Conservation (phyloP, 73 alveolate species). For the Paramecium bursaria region DNA sequence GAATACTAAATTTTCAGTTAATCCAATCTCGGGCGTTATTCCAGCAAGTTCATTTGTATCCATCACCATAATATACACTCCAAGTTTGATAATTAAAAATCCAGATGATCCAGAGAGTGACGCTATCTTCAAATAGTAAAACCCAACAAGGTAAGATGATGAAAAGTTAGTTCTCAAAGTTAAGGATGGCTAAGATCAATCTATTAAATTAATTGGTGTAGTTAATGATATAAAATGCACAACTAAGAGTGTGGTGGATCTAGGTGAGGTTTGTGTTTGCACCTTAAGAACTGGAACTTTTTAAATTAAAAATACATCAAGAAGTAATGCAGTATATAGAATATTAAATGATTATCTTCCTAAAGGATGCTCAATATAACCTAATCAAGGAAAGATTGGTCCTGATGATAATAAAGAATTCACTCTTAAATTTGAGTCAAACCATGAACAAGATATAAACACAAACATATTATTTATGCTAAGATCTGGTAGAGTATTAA, state of each 20-base stretch:
- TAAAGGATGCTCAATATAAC: constrained; percentile 78
- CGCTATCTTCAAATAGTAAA: constrained; percentile 54
- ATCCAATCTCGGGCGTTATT: constrained; percentile 83
- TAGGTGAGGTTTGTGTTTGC: constrained; percentile 84
- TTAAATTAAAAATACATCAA: constrained; percentile 78
- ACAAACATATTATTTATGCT: constrained; percentile 90
- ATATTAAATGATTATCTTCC: constrained; percentile 72
- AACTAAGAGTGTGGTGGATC: constrained; percentile 74
- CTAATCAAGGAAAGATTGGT: constrained; percentile 80
- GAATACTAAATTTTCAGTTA: constrained; percentile 80
- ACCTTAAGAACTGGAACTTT: constrained; percentile 75
- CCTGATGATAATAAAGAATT: constrained; percentile 85
- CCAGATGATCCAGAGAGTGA: constrained; percentile 50
- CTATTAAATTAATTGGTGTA: constrained; percentile 88
- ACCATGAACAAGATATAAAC: constrained; percentile 85
- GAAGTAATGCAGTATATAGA: constrained; percentile 84
- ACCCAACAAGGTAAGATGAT: constrained; percentile 79
- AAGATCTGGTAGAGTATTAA: constrained; percentile 93
- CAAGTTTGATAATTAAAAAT: constrained; percentile 70
- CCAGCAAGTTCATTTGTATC: constrained; percentile 80
- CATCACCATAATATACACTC: constrained; percentile 83
- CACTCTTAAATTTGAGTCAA: constrained; percentile 82
- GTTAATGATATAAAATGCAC: constrained; percentile 89
- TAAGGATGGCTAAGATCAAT: constrained; percentile 87
- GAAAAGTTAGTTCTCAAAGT: constrained; percentile 89